These are phyloP conservation scores for Thermothelomyces thermophilus DNA, from an alignment of 2,329 filamentous ascomycete genomes.

Conservation along the genomic window DNA sequence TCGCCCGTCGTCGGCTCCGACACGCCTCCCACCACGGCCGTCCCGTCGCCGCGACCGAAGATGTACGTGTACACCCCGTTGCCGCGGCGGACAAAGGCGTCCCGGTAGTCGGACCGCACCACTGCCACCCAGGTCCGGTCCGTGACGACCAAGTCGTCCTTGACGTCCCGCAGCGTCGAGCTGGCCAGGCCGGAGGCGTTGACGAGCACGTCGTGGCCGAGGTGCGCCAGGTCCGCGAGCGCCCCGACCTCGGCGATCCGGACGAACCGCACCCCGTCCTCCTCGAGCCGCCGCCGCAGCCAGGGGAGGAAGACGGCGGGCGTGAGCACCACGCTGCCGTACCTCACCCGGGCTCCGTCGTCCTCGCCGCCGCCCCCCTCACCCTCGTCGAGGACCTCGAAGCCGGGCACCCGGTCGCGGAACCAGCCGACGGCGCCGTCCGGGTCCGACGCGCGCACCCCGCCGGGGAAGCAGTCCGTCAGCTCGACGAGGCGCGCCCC, in stretches of 20 bases:
- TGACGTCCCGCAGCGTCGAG: conserved; percentile 14
- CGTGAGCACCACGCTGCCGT: conserved; percentile 15
- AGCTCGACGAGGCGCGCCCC: conserved; percentile 15
- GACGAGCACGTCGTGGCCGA: conserved; percentile 12
- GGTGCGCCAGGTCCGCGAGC: conserved; percentile 9
- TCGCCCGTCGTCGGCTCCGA: conserved; percentile 5
- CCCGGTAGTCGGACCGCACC: conserved; percentile 12
- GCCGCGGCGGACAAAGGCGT: conserved; percentile 12
- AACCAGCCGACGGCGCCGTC: conserved; percentile 15
- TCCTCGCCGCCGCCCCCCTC: not conserved
- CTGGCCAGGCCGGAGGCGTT: conserved; percentile 18
- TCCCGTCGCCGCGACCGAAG: conserved; percentile 19
- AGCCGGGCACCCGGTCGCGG: not conserved
- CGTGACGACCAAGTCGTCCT: conserved; percentile 11
- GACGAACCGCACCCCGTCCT: conserved; percentile 9
- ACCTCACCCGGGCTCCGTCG: conserved; percentile 7
- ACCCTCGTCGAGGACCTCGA: not conserved
- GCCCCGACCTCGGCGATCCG: conserved; percentile 5
- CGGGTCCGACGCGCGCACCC: not conserved
- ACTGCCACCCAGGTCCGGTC: conserved; percentile 18
- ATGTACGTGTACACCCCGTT: conserved; percentile 16
- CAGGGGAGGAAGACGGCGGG: conserved; percentile 17
- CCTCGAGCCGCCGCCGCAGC: conserved; percentile 6
- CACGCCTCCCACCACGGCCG: conserved; percentile 19
- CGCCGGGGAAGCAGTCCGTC: conserved; percentile 11